A percentile compares a stretch with the other conserved stretches of the same genome.
Conservation (phyloP, 148 eudicot species). For the Rheum nobile region DNA sequence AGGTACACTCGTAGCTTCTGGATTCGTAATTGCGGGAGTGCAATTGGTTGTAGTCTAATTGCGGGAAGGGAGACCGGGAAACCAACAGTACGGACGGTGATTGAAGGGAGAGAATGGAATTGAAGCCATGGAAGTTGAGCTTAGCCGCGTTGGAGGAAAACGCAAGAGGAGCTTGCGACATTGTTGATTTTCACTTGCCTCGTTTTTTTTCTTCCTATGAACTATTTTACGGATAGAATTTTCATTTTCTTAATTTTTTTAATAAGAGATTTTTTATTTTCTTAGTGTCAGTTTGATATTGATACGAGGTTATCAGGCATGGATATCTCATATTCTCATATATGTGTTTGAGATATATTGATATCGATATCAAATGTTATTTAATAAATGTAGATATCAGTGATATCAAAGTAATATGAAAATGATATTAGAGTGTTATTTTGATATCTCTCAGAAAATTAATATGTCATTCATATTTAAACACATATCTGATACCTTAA, state of each 20-base stretch:
- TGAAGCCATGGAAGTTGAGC: constrained; percentile 1
- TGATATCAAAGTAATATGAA: too few species aligned
- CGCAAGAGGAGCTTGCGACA: neutral
- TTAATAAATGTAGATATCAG: too few species aligned
- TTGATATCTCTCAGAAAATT: too few species aligned
- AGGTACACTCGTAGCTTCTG: neutral
- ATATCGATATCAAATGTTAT: too few species aligned
- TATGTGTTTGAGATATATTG: too few species aligned
- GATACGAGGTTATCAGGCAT: too few species aligned
- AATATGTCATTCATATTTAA: too few species aligned
- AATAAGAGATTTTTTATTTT: too few species aligned
- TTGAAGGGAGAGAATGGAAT: neutral
- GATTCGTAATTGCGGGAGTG: neutral
- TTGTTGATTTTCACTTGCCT: neutral
- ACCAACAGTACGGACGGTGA: neutral
- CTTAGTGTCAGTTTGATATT: too few species aligned
- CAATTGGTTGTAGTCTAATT: neutral
- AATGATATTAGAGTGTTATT: too few species aligned
- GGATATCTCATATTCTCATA: too few species aligned
- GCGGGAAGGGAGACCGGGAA: neutral
- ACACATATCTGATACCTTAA: too few species aligned
- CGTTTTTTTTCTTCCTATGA: neutral
- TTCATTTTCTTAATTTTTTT: neutral
- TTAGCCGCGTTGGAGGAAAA: neutral
- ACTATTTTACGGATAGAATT: neutral